These are phyloP conservation scores for Diaporthe citriasiana DNA, from an alignment of 2,329 filamentous ascomycete species.

Conservation along the genomic window DNA sequence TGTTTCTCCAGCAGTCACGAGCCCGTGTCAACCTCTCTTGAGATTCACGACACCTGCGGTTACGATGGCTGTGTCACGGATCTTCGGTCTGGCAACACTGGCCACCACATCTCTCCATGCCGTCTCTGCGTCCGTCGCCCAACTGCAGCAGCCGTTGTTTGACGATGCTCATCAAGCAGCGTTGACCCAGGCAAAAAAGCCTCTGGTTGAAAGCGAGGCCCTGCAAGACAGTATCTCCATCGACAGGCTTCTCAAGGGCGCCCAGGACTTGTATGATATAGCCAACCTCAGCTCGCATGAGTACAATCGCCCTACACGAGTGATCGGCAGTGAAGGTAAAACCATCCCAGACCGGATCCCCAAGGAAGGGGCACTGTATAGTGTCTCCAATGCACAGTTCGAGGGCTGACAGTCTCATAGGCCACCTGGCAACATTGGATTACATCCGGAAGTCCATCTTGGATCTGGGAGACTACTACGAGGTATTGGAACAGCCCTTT, in stretches of 20 bases:
- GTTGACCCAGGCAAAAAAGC: slow-evolving; percentile 46
- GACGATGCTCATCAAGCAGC: slow-evolving; percentile 18
- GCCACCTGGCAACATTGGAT: slow-evolving; percentile 74
- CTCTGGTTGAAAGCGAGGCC: slow-evolving; percentile 65
- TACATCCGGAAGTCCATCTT: slow-evolving; percentile 72
- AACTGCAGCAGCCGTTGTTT: slow-evolving; percentile 36
- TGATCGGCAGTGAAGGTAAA: slow-evolving; percentile 76
- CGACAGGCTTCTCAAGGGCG: slow-evolving; percentile 69
- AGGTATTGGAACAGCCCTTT: slow-evolving; percentile 74
- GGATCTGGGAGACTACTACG: slow-evolving; percentile 72
- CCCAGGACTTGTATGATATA: slow-evolving; percentile 73
- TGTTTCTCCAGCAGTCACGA: background rate
- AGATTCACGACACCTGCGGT: background rate
- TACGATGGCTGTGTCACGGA: slow-evolving; percentile 5
- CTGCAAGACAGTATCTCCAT: slow-evolving; percentile 70
- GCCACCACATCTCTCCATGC: slow-evolving; percentile 18
- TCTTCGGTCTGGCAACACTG: slow-evolving; percentile 15
- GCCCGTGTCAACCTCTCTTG: background rate
- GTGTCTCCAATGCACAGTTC: too few species aligned
- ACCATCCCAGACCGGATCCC: slow-evolving; percentile 7
- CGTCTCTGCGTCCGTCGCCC: slow-evolving; percentile 17
- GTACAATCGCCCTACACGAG: slow-evolving; percentile 77
- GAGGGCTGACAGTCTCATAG: slow-evolving; percentile 51
- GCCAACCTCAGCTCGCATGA: slow-evolving; percentile 71
- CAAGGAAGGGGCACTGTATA: background rate